Conservation (phyloP, 495 filamentous ascomycete genomes). For the Echria macrotheca region DNA sequence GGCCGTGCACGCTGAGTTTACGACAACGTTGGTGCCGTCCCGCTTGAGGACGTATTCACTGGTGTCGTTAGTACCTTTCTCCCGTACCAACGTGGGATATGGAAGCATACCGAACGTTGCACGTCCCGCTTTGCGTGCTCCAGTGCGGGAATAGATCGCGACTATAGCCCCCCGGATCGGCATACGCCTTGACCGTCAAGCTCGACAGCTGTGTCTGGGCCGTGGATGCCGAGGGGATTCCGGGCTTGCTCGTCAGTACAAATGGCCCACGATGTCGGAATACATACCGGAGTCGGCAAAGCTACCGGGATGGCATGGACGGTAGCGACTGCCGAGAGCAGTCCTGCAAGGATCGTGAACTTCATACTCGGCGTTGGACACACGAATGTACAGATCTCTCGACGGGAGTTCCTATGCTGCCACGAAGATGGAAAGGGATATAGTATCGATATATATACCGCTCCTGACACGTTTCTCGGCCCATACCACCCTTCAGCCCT, state of each 20-base stretch:
- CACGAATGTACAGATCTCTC: background rate
- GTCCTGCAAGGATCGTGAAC: slow-evolving; percentile 14
- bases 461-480: no score
- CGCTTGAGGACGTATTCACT: slow-evolving; percentile 65
- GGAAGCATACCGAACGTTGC: slow-evolving; percentile 43
- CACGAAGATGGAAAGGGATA: no score
- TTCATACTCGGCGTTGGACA: slow-evolving; percentile 26
- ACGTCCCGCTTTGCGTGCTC: slow-evolving; percentile 56
- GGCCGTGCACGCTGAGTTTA: slow-evolving; percentile 47
- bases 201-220: slow-evolving; percentile 51
- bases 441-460: no score
- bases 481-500: no score
- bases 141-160: slow-evolving; percentile 65
- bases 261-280: background rate
- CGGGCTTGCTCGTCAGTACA: slow-evolving; percentile 34
- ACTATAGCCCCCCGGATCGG: slow-evolving; percentile 49
- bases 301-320: slow-evolving; percentile 27
- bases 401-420: no score
- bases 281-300: slow-evolving; percentile 31
- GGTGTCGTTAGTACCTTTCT: slow-evolving; percentile 2
- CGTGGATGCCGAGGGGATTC: slow-evolving; percentile 50
- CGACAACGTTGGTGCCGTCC: slow-evolving; percentile 55
- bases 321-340: slow-evolving; percentile 16
- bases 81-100: background rate
- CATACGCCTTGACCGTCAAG: slow-evolving; percentile 49